Conservation (phyloP, 2,329 filamentous ascomycete species). For the Epichloe glyceriae region DNA sequence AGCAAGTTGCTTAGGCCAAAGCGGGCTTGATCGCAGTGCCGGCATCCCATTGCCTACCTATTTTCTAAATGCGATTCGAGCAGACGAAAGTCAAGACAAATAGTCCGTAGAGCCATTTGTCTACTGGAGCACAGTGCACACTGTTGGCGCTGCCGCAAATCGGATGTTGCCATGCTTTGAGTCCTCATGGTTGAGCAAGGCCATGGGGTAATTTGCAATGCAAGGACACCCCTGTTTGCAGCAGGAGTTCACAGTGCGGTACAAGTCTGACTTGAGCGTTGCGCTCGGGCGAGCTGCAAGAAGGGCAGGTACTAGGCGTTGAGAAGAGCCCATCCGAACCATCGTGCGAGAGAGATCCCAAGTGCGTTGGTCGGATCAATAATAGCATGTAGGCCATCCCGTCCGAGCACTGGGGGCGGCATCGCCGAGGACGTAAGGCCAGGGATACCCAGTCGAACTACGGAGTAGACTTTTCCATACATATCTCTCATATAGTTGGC, state of each 20-base stretch:
- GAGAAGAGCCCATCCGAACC: constrained; percentile 2
- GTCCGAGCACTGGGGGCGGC: constrained; percentile 5
- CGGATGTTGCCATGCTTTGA: neutral
- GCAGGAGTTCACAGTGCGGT: neutral
- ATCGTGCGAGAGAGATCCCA: neutral
- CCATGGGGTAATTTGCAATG: neutral
- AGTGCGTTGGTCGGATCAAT: neutral
- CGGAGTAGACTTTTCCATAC: neutral
- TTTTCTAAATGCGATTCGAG: neutral
- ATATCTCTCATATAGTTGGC: neutral
- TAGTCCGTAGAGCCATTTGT: neutral
- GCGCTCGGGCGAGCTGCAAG: neutral
- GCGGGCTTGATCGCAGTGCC: neutral
- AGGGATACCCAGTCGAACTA: neutral
- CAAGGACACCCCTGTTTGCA: constrained; percentile 4
- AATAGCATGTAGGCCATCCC: neutral
- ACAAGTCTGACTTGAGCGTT: neutral
- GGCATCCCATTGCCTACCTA: neutral
- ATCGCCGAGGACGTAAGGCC: neutral
- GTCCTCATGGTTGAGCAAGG: neutral
- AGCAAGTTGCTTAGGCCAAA: neutral
- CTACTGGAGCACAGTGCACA: neutral
- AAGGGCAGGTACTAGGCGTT: neutral
- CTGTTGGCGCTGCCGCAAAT: neutral
- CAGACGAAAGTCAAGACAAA: neutral